Evolutionary conservation across 345 rosid species (phyloP).

Genomic region (Arabidopsis arenosa): DNA sequence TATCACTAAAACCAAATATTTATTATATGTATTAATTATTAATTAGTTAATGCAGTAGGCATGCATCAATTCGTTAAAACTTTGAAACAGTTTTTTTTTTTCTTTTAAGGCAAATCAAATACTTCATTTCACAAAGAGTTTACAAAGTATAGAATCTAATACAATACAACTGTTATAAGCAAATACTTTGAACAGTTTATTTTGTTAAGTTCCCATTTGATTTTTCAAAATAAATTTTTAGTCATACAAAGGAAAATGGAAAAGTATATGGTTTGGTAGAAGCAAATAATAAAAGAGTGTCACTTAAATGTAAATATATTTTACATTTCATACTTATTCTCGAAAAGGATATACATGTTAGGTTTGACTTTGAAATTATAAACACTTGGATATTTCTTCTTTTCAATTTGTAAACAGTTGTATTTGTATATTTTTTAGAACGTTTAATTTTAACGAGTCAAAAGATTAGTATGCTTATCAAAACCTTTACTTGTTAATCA

Average conservation of each 20-base stretch:
- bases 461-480: constrained; percentile 2
- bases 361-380: constrained; percentile 33
- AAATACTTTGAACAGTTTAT: neutral
- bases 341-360: constrained; percentile 11
- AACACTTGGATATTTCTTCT: neutral
- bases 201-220: neutral
- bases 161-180: too few species aligned
- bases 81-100: neutral
- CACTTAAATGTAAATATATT: constrained; percentile 8
- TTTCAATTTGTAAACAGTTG: constrained; percentile 13
- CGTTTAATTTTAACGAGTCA: constrained; percentile 19
- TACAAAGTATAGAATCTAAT: too few species aligned
- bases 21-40: neutral
- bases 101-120: too few species aligned
- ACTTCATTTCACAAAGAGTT: too few species aligned
- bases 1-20: neutral
- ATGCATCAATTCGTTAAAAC: neutral
- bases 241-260: constrained; percentile 5
- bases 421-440: neutral
- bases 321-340: neutral
- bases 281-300: constrained; percentile 49
- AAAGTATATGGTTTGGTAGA: constrained; percentile 20
- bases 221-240: neutral
- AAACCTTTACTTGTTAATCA: neutral
- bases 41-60: neutral